Base-by-base conservation (phyloP, 2,329 filamentous ascomycete species). In the Aspergillus hortae region DNA sequence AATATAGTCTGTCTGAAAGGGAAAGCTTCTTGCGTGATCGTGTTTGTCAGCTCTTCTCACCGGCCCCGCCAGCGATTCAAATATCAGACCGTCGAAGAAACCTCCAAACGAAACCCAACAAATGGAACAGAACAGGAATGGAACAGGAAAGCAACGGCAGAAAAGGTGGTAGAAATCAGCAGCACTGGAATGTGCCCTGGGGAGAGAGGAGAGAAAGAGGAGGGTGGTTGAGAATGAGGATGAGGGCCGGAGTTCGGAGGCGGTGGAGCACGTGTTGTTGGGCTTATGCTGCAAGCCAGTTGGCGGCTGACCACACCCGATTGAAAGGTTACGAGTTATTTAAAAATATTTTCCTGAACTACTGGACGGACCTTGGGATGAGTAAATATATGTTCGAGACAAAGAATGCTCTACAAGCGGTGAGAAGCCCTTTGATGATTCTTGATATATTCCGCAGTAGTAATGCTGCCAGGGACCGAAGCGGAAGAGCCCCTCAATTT, bases 211-310 rank as follows among this genome's bases (percentile, higher is more conserved):
- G 17, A 41, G 36, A 43, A 46, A 21, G 51, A 43, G 55, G 49
- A 60, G 55, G 52, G 19, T 25, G 40, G 19, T 12, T 6, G 17
- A 21, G 19, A 23, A 19, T 17, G 40, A 42, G 40, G 40, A 19
- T 17, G 40, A 42, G 40, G 40, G 40, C 62, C 63, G 61, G 58
- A 57, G 52, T 59, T 66, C 63, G 63, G 64, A 65, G 54, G 48
- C 43, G 32, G 41, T 43, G 44, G 27, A 55, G 59, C 62, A 65
- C 65, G 63, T 64, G 65, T 60, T 60, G 51, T 42, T 19, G 11
- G 15, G 23, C n/a, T 11, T 21, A 33, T 42, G 30, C 57, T 59
- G 10, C 10, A 11, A 30, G 27, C 27, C 27, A 30, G 27, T 30
- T 11, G 27, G 27, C 27, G 9, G 1, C 7, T 30, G 9, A 30